Conservation (phyloP, 2,329 filamentous ascomycete genomes). For the Metarhizium guizhouense region DNA sequence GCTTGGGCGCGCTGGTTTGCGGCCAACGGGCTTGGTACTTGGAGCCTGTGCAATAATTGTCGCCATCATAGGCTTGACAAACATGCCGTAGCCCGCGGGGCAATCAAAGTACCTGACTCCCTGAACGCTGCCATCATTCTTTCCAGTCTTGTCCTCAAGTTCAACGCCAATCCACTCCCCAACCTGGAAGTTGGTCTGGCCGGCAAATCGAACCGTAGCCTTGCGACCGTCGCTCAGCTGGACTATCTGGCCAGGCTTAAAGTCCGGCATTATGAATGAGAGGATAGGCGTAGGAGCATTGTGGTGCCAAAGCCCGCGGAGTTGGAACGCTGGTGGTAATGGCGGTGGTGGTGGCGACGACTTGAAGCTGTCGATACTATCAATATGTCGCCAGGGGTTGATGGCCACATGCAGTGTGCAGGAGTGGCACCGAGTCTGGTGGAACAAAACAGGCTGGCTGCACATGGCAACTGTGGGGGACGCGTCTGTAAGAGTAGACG, state of each 20-base stretch:
- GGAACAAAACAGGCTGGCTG: too few relatives aligned
- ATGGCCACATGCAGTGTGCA: background rate
- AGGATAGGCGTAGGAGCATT: slow-evolving; percentile 20
- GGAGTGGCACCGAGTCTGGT: too few relatives aligned
- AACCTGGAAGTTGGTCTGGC: slow-evolving; percentile 67
- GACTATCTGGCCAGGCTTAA: slow-evolving; percentile 63
- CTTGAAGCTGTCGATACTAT: background rate
- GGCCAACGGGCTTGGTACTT: slow-evolving; percentile 27
- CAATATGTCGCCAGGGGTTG: background rate
- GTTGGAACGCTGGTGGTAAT: background rate
- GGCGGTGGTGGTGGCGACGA: background rate
- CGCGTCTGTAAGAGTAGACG: background rate
- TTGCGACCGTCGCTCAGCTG: slow-evolving; percentile 69
- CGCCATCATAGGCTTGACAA: slow-evolving; percentile 66
- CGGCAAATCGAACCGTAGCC: slow-evolving; percentile 73
- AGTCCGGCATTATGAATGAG: slow-evolving; percentile 42
- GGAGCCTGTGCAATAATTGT: slow-evolving; percentile 45
- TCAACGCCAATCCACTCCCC: slow-evolving; percentile 89
- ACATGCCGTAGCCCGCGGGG: slow-evolving; percentile 68
- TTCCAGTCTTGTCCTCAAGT: slow-evolving; percentile 71
- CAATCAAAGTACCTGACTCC: slow-evolving; percentile 87
- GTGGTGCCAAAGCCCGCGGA: slow-evolving; percentile 12
- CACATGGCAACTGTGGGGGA: too few relatives aligned
- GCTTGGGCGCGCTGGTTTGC: slow-evolving; percentile 36
- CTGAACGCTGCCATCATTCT: slow-evolving; percentile 89